Conservation (phyloP, 2,329 filamentous ascomycete genomes). For the Claviceps lovelessii region DNA sequence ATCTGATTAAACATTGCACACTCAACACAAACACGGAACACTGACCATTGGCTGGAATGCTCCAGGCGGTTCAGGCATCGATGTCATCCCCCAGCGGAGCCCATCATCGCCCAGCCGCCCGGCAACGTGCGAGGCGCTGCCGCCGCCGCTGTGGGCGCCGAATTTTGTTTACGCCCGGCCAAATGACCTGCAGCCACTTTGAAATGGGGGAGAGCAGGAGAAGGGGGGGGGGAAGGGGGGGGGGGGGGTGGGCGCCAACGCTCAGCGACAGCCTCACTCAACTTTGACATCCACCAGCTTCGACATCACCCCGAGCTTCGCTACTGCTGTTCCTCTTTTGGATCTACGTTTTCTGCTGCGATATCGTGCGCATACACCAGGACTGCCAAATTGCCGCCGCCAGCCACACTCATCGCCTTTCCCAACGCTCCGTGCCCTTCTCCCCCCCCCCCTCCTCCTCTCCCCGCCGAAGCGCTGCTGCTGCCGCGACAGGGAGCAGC, state of each 20-base stretch:
- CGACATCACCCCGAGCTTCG: slow-evolving; percentile 5
- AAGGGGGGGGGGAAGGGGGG: neutral
- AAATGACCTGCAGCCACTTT: slow-evolving; percentile 6
- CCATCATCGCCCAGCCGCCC: slow-evolving; percentile 15
- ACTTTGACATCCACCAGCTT: slow-evolving; percentile 12
- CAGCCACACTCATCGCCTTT: slow-evolving; percentile 9
- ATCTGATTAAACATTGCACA: too few species aligned
- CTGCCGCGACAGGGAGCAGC: slow-evolving; percentile 31
- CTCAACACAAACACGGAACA: too few species aligned
- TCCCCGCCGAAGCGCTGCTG: slow-evolving; percentile 10
- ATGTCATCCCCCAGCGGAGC: slow-evolving; percentile 9
- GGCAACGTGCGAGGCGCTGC: slow-evolving; percentile 20
- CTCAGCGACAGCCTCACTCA: slow-evolving; percentile 11
- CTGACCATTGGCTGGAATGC: neutral
- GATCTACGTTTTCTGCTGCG: neutral
- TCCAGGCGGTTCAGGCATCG: slow-evolving; percentile 1
- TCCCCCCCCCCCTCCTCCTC: slow-evolving; percentile 2
- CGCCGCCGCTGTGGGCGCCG: slow-evolving; percentile 22
- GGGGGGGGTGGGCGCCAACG: slow-evolving; percentile 6
- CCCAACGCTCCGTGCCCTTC: slow-evolving; percentile 1
- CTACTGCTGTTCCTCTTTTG: neutral
- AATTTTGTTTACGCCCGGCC: slow-evolving; percentile 28
- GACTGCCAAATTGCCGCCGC: slow-evolving; percentile 6
- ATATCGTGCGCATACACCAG: neutral
- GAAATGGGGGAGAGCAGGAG: neutral